Evolutionary conservation across 768 basidiomycete genomes (phyloP), one percentile per base, ranked within the genome.

Genomic region (Lactifluus subvellereus): DNA sequence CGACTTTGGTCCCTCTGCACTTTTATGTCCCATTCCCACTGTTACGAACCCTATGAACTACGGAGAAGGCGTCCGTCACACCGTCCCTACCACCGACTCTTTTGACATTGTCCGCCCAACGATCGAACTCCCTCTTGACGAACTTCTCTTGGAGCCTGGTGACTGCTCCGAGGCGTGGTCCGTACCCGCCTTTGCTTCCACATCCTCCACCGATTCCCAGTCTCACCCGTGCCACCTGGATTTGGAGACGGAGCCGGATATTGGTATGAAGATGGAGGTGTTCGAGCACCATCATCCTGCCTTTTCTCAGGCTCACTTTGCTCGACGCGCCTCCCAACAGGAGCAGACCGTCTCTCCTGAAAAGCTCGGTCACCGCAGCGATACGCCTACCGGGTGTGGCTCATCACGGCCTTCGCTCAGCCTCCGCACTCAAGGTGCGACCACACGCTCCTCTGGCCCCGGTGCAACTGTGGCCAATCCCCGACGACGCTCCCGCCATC

Each of bases 121-220:
- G 49, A 91, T 92, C 70, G 90, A 93, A 71, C 83, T 92, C 32
- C 86, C 88, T 6, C 81, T 93, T 16, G 90, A 94, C 67, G 90
- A 94, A 65, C 79, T 93, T 62, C 81, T 93, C 64, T 78, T 80
- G 68, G 84, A 73, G 62, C 60, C 69, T 38, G 54, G 53, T 37
- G 74, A 72, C 73, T 74, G 71, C 63, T 69, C 74, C 40, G 67
- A 72, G 57, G 65, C 71, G 58, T 74, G 74, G 74, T 68, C 68
- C 30, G 37, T 68, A 16, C 65, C 61, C 30, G 64, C 60, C 60
- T 67, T 61, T 54, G 59, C 54, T 40, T 51, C 57, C 57, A 60
- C 13, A 20, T 52, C 57, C 40, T 48, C 51, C 35, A 38, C 48
- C 20, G 64, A 49, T 43, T 48, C 42, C n/a, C 57, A 59, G 33